A percentile compares a stretch with the other conserved stretches of the same genome.
Evolutionary conservation across 2,329 filamentous ascomycete species (phyloP).

Genomic region (Trichoderma citrinoviride): DNA sequence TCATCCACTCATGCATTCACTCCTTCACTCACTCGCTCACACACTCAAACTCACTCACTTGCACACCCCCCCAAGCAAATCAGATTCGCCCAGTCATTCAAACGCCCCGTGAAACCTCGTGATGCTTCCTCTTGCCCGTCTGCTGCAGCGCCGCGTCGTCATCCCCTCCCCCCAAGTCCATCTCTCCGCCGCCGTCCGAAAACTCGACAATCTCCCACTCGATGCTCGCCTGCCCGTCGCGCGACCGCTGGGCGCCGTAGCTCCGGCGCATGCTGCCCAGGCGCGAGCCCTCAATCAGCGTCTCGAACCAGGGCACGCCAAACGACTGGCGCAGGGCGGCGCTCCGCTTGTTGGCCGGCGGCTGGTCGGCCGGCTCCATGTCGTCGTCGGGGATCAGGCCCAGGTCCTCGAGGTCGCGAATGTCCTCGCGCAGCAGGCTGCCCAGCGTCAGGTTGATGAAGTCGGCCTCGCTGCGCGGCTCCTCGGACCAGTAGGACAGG

Average conservation of each 20-base stretch:
- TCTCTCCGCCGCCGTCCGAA: conserved; percentile 43
- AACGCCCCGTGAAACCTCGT: conserved; percentile 31
- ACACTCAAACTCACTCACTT: too few species aligned
- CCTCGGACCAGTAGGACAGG: conserved; percentile 78
- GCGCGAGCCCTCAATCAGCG: conserved; percentile 71
- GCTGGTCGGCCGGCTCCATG: too few species aligned
- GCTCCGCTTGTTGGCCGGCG: too few species aligned
- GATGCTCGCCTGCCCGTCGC: conserved; percentile 63
- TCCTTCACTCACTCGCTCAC: too few species aligned
- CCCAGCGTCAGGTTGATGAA: conserved; percentile 82
- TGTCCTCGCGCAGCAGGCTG: conserved; percentile 67
- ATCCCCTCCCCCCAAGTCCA: conserved; percentile 35
- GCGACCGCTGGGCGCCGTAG: conserved; percentile 51
- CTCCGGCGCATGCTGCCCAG: conserved; percentile 66
- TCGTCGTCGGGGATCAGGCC: conserved; percentile 61
- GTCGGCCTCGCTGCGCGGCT: conserved; percentile 66
- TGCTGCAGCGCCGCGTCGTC: conserved; percentile 35
- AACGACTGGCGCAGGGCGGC: conserved; percentile 54
- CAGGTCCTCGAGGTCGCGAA: conserved; percentile 70
- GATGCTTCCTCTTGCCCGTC: conserved; percentile 52
- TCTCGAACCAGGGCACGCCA: conserved; percentile 83
- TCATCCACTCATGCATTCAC: too few species aligned
- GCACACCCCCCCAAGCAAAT: background rate
- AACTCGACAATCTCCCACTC: conserved; percentile 87
- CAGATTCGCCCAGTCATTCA: background rate